phyloP scores from a whole-genome alignment of 108 stramenopile genomes.

The Nitzschia sp. region DNA sequence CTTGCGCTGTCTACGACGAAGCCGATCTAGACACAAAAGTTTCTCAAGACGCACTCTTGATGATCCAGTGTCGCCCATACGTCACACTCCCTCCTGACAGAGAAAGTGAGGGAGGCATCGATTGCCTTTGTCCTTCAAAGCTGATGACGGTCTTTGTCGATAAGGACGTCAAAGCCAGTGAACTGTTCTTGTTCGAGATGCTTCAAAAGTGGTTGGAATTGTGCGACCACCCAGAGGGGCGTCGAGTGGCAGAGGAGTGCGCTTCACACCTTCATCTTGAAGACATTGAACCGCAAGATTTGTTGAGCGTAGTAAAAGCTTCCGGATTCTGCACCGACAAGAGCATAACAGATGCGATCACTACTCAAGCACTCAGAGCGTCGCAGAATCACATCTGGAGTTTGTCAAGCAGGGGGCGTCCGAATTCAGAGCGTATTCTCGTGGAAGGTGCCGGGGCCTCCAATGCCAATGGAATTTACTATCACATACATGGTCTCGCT shows the following conservation, averaged over 20 bases:
- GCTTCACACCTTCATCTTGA: slow-evolving; percentile 46
- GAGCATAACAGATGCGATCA: slow-evolving; percentile 43
- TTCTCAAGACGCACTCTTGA: slow-evolving; percentile 17
- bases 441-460: slow-evolving; percentile 56
- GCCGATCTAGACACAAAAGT: slow-evolving; percentile 25
- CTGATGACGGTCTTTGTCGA: slow-evolving; percentile 43
- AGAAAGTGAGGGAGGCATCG: slow-evolving; percentile 57
- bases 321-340: slow-evolving; percentile 49
- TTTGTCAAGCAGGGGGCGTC: slow-evolving; percentile 24
- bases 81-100: slow-evolving; percentile 45
- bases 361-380: slow-evolving; percentile 38
- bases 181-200: slow-evolving; percentile 68
- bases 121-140: slow-evolving; percentile 48
- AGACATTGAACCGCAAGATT: slow-evolving; percentile 52
- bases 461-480: slow-evolving; percentile 60
- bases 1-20: slow-evolving; percentile 71
- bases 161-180: slow-evolving; percentile 58
- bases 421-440: slow-evolving; percentile 58
- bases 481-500: slow-evolving; percentile 38
- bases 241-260: slow-evolving; percentile 27
- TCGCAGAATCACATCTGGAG: slow-evolving; percentile 44
- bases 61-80: slow-evolving; percentile 46
- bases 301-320: slow-evolving; percentile 40
- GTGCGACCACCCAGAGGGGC: slow-evolving; percentile 16
- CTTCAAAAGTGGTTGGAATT: slow-evolving; percentile 48